phyloP scores from a whole-genome alignment of 192 early-diverging fungal genomes.

The Spizellomyces punctatus region DNA sequence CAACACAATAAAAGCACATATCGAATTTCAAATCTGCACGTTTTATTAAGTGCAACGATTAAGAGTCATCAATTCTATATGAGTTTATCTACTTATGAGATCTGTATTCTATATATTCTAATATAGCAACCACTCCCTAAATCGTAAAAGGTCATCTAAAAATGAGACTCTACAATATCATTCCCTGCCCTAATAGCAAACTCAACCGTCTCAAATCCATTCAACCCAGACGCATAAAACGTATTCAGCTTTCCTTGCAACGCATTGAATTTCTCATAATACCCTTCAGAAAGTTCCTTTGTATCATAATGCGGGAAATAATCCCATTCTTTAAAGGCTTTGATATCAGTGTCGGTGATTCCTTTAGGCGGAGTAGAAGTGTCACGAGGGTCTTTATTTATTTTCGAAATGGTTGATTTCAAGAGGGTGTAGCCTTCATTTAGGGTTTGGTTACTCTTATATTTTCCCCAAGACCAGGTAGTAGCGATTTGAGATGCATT shows the following conservation, averaged over 20 bases:
- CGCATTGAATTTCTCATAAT: background rate
- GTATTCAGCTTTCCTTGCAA: background rate
- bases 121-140: too few relatives aligned
- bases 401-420: background rate
- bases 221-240: background rate
- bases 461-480: background rate
- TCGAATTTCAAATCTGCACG: too few relatives aligned
- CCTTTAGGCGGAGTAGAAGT: background rate
- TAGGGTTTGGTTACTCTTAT: background rate
- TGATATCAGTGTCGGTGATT: background rate
- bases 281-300: background rate
- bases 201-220: slow-evolving; percentile 10
- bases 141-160: too few relatives aligned
- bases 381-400: slow-evolving; percentile 6
- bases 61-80: too few relatives aligned
- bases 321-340: slow-evolving; percentile 2
- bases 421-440: background rate
- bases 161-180: background rate
- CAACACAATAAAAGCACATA: too few relatives aligned
- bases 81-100: too few relatives aligned
- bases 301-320: slow-evolving; percentile 7
- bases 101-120: too few relatives aligned
- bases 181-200: background rate
- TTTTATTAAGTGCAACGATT: too few relatives aligned
- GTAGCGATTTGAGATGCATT: background rate